phyloP scores from a whole-genome alignment of 176 grass and related monocot species.

The Typha latifolia region DNA sequence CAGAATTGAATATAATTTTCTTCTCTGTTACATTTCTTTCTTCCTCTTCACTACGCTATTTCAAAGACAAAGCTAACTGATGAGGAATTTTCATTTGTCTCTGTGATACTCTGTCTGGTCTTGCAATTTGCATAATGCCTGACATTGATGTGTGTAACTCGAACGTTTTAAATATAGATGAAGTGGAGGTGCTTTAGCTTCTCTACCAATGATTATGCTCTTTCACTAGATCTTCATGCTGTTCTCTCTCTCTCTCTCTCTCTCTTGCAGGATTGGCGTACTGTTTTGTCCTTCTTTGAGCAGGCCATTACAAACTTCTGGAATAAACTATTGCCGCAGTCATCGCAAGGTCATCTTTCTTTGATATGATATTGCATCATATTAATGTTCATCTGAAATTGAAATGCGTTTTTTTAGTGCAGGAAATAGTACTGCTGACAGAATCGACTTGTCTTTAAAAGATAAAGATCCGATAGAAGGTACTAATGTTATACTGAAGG shows the following conservation, averaged over 20 bases:
- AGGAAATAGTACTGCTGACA: conserved; percentile 23
- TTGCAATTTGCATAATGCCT: no score
- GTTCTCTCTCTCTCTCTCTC: not conserved
- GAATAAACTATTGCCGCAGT: conserved; percentile 34
- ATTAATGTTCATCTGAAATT: not conserved
- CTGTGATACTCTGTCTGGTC: no score
- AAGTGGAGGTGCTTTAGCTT: no score
- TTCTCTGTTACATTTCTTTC: no score
- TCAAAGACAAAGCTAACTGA: no score
- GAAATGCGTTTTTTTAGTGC: not conserved
- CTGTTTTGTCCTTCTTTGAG: conserved; percentile 83
- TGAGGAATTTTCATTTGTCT: no score
- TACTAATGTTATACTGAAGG: conserved; percentile 9
- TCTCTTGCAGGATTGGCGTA: conserved; percentile 56
- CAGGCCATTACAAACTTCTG: conserved; percentile 51
- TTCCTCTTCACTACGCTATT: no score
- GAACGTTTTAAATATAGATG: no score
- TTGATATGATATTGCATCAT: not conserved
- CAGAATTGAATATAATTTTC: no score
- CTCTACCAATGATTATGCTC: no score
- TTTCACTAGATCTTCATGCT: conserved; percentile 1
- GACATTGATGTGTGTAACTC: no score
- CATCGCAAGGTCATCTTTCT: conserved; percentile 47
- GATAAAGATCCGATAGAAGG: conserved; percentile 37
- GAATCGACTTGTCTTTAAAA: conserved; percentile 19